Evolutionary conservation across 2,329 filamentous ascomycete species (phyloP).

Genomic region (Colletotrichum spinosum): DNA sequence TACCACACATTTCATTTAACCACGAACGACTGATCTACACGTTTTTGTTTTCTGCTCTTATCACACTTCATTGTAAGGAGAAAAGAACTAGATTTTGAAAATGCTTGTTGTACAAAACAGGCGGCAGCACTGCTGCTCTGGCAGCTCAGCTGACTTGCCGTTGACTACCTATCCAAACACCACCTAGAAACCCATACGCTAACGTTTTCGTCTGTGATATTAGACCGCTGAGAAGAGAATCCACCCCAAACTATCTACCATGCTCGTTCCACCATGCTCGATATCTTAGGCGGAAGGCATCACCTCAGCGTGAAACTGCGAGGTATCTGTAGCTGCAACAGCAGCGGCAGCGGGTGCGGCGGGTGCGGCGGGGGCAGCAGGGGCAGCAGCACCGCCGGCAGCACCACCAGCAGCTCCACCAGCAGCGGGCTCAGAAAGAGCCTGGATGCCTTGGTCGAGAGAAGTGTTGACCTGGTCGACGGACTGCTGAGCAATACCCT

Average conservation of each 20-base stretch:
- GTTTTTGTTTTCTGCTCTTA: not conserved
- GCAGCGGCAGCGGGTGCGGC: constrained; percentile 6
- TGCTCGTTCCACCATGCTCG: not conserved
- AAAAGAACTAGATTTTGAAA: not conserved
- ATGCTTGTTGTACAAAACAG: constrained; percentile 6
- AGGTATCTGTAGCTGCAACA: not conserved
- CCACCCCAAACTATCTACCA: no score
- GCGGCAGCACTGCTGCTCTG: constrained; percentile 30
- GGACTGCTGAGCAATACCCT: constrained; percentile 43
- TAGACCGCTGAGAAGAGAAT: not conserved
- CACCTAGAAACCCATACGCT: constrained; percentile 13
- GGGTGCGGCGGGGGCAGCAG: constrained; percentile 8
- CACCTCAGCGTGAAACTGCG: constrained; percentile 32
- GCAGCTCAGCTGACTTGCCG: constrained; percentile 32
- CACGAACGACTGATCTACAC: no score
- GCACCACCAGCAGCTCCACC: constrained; percentile 18
- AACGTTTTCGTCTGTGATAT: constrained; percentile 4
- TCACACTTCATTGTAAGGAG: not conserved
- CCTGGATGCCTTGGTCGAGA: constrained; percentile 40
- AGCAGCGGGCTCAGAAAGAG: constrained; percentile 24
- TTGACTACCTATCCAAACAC: constrained; percentile 17
- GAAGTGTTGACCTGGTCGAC: constrained; percentile 41
- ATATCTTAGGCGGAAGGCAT: not conserved
- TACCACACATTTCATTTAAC: no score
- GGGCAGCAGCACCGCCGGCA: constrained; percentile 22